Evolutionary conservation across 176 grass and related monocot species (phyloP).

Genomic region (Eremochloa ophiuroides): DNA sequence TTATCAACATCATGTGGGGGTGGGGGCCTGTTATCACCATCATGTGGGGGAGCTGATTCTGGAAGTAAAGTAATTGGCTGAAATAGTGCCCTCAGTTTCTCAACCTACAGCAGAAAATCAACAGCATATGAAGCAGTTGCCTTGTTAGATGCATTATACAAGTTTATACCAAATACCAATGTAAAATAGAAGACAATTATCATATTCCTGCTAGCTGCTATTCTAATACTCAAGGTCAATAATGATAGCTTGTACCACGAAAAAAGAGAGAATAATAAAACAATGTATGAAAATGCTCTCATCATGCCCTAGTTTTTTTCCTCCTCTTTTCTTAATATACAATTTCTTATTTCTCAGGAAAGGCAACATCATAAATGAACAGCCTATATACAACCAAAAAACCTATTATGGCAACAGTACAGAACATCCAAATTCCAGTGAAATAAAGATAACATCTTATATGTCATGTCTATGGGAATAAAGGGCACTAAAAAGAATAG

Average conservation of each 20-base stretch:
- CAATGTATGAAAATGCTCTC: background rate
- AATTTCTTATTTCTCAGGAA: background rate
- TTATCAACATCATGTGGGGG: slow-evolving; percentile 5
- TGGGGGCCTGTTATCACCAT: slow-evolving; percentile 28
- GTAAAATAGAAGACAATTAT: background rate
- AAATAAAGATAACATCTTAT: background rate
- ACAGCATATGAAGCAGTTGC: background rate
- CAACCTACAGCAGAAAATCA: slow-evolving; percentile 43
- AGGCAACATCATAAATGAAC: slow-evolving; percentile 1
- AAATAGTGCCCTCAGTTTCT: slow-evolving; percentile 46
- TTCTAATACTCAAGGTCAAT: background rate
- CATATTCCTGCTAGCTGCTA: background rate
- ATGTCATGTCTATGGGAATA: background rate
- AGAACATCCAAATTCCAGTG: background rate
- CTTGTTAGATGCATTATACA: background rate
- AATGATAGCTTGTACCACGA: background rate
- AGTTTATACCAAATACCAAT: slow-evolving; percentile 1
- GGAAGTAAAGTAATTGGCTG: slow-evolving; percentile 26
- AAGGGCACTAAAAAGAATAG: background rate
- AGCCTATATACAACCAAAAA: background rate
- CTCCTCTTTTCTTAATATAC: background rate
- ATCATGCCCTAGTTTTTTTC: background rate
- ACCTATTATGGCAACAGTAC: background rate
- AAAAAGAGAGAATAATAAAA: background rate
- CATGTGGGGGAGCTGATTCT: slow-evolving; percentile 18